phyloP scores from a whole-genome alignment of 805 yeast genomes.

The Myxozyma mucilagina region DNA sequence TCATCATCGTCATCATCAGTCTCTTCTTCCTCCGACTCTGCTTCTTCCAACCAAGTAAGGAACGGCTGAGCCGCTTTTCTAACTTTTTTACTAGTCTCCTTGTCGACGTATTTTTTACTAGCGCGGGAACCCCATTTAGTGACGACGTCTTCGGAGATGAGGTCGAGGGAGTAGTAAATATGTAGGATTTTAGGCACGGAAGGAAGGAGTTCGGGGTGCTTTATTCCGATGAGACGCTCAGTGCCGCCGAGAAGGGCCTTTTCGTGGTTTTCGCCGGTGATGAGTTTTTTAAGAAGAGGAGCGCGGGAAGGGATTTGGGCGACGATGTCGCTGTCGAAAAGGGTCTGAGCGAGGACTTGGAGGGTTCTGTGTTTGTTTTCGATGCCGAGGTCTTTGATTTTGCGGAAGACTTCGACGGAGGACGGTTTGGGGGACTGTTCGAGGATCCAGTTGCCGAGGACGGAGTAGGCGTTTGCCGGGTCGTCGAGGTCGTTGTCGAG shows the following conservation, averaged over 20 bases:
- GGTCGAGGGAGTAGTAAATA: constrained; percentile 77
- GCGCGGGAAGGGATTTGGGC: constrained; percentile 72
- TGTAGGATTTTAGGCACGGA: constrained; percentile 78
- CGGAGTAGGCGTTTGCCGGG: too few relatives aligned
- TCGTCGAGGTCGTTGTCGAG: too few relatives aligned
- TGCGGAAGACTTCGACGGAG: constrained; percentile 91
- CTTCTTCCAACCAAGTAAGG: constrained; percentile 90
- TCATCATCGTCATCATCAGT: constrained; percentile 34
- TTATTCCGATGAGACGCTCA: constrained; percentile 87
- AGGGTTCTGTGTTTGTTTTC: constrained; percentile 71
- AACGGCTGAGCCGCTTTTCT: constrained; percentile 96
- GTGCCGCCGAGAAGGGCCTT: constrained; percentile 92
- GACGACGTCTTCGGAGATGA: constrained; percentile 79
- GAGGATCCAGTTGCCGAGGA: constrained; percentile 88
- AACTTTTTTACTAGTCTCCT: constrained; percentile 87
- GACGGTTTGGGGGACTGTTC: constrained; percentile 62
- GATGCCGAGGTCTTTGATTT: constrained; percentile 77
- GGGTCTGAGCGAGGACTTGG: constrained; percentile 87
- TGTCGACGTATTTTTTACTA: constrained; percentile 89
- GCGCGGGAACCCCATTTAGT: constrained; percentile 86
- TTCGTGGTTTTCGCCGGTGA: constrained; percentile 64
- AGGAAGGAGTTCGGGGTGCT: constrained; percentile 69
- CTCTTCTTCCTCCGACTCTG: constrained; percentile 66
- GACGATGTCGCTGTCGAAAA: constrained; percentile 68
- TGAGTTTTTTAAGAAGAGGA: constrained; percentile 78